Conservation (phyloP, 306 rosid species). For the Cyamopsis tetragonoloba region DNA sequence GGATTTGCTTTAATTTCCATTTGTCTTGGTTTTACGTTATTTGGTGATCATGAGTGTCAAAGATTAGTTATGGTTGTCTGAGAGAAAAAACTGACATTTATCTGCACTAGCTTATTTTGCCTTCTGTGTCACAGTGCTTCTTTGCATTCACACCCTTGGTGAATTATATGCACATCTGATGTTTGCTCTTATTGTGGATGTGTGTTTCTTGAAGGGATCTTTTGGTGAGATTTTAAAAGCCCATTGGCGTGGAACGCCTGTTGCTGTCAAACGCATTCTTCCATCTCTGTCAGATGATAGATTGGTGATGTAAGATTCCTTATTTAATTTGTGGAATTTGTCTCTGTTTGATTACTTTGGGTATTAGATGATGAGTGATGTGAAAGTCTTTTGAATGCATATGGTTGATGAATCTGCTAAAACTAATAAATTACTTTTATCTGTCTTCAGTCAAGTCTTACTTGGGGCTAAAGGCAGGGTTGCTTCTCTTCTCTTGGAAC, state of each 20-base stretch:
- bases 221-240: conserved; percentile 90
- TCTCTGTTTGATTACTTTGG: neutral
- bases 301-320: conserved; percentile 71
- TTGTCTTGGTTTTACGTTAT: neutral
- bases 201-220: conserved; percentile 62
- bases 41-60: neutral
- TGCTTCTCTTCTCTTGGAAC: neutral
- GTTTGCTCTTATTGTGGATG: conserved; percentile 21
- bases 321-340: conserved; percentile 16
- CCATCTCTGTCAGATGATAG: conserved; percentile 90
- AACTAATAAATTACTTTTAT: neutral
- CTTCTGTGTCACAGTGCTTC: neutral
- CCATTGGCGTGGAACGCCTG: conserved; percentile 92
- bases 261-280: conserved; percentile 86
- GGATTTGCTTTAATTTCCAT: neutral
- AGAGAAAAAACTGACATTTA: neutral
- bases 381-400: neutral
- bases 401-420: neutral
- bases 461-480: neutral
- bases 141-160: conserved; percentile 3
- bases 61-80: neutral
- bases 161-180: neutral
- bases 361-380: neutral
- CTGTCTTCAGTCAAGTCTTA: neutral
- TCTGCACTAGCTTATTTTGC: neutral